Base-by-base conservation (phyloP, 2,329 filamentous ascomycete genomes). In the Colletotrichum sp. region DNA sequence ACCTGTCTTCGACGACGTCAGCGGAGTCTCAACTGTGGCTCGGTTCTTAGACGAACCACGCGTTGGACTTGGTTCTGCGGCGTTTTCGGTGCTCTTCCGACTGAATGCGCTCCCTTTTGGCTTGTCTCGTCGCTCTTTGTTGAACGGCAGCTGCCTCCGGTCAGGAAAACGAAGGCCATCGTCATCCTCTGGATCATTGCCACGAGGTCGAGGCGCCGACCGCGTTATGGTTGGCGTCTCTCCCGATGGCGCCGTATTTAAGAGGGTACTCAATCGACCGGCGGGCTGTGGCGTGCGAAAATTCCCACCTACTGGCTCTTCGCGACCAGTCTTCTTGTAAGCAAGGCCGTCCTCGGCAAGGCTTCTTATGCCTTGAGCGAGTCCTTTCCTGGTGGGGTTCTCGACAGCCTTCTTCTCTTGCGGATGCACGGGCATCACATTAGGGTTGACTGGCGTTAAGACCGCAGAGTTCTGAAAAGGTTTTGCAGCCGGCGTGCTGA, bases 271-370 rank as follows among this genome's bases (percentile, higher is more conserved):
- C 34, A 87, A 74, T 18, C 83, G 82, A 34, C 82, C 80, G 30
- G 80, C 82, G 70, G 78, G 69, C 24, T 76, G 69, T 10, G 66
- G 68, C 6, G 72, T 66, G 34, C 69, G 75, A 26, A 76, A 71
- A 65, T 76, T 66, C 32, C 76, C 76, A n/a, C 70, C 77, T 9
- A 15, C 28, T 16, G 70, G 58, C 26, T 71, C 76, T 32, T 78
- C 76, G 6, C 66, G 77, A 15, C 66, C 66, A 21, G 67, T 38
- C 32, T 61, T 64, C 34, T 68, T 61, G 52, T 84, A 81, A 77
- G 60, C 79, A 76, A 73, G 85, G 2, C 88, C 88, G 78, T 91
- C 89, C 75, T 91, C 89, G 3, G 89, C 85, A 38, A 91, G 78
- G 8, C 79, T 80, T 30, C 84, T 83, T 76, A 90, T 85, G 8